These are phyloP conservation scores for Trametes villosa DNA, from an alignment of 768 basidiomycete genomes.

Conservation along the genomic window DNA sequence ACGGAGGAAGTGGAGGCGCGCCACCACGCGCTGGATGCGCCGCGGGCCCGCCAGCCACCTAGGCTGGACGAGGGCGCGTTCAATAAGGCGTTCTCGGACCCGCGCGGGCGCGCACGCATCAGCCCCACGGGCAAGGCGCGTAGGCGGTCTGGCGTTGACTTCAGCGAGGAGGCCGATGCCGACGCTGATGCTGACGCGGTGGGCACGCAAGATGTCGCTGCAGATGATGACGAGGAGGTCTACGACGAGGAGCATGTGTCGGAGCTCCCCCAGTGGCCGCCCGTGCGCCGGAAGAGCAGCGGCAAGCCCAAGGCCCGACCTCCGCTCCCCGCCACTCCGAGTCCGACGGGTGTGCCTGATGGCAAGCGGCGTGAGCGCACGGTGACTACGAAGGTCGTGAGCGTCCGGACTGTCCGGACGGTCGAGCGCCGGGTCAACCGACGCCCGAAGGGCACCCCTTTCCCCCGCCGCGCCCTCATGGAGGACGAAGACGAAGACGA, in stretches of 20 bases:
- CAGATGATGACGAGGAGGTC: constrained; percentile 4
- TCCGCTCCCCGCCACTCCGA: neutral
- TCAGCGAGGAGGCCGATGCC: constrained; percentile 7
- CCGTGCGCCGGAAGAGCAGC: constrained; percentile 1
- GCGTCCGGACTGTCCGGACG: constrained; percentile 10
- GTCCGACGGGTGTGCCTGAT: neutral
- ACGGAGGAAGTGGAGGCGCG: constrained; percentile 9
- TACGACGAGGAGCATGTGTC: constrained; percentile 2
- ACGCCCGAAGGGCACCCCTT: constrained; percentile 4
- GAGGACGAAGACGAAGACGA: constrained; percentile 1
- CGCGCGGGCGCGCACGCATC: constrained; percentile 14
- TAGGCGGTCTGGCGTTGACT: constrained; percentile 11
- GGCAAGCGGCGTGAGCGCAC: constrained; percentile 10
- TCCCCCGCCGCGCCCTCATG: neutral
- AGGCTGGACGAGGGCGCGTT: constrained; percentile 30
- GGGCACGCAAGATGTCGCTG: neutral
- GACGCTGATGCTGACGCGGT: neutral
- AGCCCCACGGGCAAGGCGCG: constrained; percentile 4
- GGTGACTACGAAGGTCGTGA: constrained; percentile 13
- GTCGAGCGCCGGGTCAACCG: constrained; percentile 11
- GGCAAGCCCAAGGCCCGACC: constrained; percentile 6
- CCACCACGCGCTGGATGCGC: neutral
- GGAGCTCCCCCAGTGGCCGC: constrained; percentile 18
- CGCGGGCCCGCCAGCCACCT: constrained; percentile 23
- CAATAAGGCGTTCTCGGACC: constrained; percentile 29